Evolutionary conservation across 2,329 filamentous ascomycete species (phyloP).

Genomic region (Cercospora nicotianae): DNA sequence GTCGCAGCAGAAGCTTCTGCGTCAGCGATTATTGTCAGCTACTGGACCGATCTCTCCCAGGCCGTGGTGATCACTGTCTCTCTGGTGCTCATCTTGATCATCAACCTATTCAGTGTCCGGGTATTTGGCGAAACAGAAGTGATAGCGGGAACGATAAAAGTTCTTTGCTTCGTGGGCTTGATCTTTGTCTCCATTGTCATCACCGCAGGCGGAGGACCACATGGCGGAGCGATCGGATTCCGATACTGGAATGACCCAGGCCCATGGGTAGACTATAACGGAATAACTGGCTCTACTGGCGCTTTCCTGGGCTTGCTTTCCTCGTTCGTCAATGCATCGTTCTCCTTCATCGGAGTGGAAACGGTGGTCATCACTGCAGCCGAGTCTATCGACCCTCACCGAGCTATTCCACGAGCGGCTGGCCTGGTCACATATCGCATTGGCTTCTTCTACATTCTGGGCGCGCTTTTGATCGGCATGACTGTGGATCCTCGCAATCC

Average conservation of each 20-base stretch:
- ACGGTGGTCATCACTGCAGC: conserved; percentile 56
- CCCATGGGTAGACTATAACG: conserved; percentile 34
- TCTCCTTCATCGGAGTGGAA: conserved; percentile 55
- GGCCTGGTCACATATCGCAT: conserved; percentile 42
- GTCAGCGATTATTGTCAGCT: conserved; percentile 30
- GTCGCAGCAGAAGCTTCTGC: conserved; percentile 33
- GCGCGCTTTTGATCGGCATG: conserved; percentile 59
- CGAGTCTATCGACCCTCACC: conserved; percentile 54
- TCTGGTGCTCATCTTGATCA: conserved; percentile 26
- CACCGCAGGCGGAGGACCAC: conserved; percentile 42
- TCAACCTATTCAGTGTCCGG: conserved; percentile 30
- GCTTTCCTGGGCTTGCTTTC: conserved; percentile 29
- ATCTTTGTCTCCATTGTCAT: conserved; percentile 42
- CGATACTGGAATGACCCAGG: conserved; percentile 28
- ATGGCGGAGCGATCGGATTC: conserved; percentile 32
- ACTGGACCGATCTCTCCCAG: conserved; percentile 29
- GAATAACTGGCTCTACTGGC: conserved; percentile 37
- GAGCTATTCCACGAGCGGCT: conserved; percentile 55
- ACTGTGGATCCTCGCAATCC: conserved; percentile 58
- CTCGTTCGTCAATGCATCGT: conserved; percentile 42
- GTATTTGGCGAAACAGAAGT: conserved; percentile 29
- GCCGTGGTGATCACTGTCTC: conserved; percentile 31
- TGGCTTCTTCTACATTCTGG: conserved; percentile 58
- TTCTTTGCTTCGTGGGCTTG: conserved; percentile 42
- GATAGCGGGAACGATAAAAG: conserved; percentile 36